Conservation (phyloP, 208 protist genomes). For the Naegleria lovaniensis region DNA sequence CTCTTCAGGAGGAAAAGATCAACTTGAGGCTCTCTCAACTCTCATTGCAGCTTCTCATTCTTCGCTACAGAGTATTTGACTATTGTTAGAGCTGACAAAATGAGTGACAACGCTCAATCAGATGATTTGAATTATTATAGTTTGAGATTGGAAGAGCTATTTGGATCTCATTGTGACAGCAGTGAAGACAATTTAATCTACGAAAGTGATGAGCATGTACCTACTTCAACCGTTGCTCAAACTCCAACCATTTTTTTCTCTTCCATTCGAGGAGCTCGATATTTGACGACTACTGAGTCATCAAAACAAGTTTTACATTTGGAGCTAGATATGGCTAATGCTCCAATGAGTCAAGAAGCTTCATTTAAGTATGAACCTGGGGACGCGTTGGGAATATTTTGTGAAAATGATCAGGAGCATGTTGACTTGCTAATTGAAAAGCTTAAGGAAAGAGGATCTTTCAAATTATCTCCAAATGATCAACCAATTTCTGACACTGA, state of each 20-base stretch:
- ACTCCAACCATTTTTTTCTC: background rate
- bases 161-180: background rate
- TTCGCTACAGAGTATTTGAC: background rate
- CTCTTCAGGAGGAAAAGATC: background rate
- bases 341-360: background rate
- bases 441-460: slow-evolving; percentile 28
- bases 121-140: background rate
- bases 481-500: background rate
- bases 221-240: background rate
- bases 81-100: background rate
- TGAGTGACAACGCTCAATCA: background rate
- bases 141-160: background rate
- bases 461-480: background rate
- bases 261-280: background rate
- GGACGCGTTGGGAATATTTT: slow-evolving; percentile 54
- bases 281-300: background rate
- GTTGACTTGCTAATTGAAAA: slow-evolving; percentile 49
- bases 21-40: background rate
- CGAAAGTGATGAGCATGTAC: background rate
- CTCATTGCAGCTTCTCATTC: background rate
- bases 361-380: slow-evolving; percentile 52
- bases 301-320: slow-evolving; percentile 10
- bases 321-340: background rate
- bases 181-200: background rate
- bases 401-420: slow-evolving; percentile 43